Percentiles rank a stretch among this genome's conserved stretches.
phyloP scores from a whole-genome alignment of 2,329 filamentous ascomycete genomes.

The Fusarium pininemorale region DNA sequence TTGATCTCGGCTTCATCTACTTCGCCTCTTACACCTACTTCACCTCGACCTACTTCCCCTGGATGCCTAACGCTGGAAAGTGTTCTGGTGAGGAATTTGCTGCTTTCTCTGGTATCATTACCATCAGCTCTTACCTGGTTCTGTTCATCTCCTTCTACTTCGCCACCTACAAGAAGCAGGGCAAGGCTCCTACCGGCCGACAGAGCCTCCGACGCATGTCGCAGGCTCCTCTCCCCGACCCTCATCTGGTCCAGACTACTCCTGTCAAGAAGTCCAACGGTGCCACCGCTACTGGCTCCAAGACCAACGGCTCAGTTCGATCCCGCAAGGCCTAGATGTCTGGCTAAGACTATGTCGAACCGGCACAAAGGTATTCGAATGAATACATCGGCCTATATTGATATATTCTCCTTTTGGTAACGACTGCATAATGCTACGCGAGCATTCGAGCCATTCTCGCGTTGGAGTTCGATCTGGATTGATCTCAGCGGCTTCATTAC shows the following conservation, averaged over 20 bases:
- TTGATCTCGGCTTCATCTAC: constrained; percentile 98
- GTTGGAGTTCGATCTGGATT: constrained; percentile 33
- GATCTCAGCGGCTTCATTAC: constrained; percentile 32
- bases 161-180: constrained; percentile 91
- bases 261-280: constrained; percentile 56
- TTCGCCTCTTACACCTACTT: constrained; percentile 99
- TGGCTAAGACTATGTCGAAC: not conserved
- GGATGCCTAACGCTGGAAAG: constrained; percentile 82
- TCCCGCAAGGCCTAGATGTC: constrained; percentile 70
- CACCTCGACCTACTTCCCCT: constrained; percentile 86
- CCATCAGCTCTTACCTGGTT: constrained; percentile 92
- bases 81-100: constrained; percentile 98
- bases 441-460: constrained; percentile 15
- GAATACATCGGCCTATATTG: not conserved
- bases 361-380: not conserved
- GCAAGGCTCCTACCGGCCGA: constrained; percentile 81
- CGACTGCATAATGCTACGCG: constrained; percentile 14
- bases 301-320: constrained; percentile 70
- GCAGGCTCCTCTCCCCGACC: constrained; percentile 78
- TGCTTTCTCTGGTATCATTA: constrained; percentile 89
- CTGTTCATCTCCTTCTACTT: constrained; percentile 99
- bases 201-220: constrained; percentile 76
- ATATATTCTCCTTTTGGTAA: not conserved
- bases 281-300: constrained; percentile 62
- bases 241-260: constrained; percentile 69